These are phyloP conservation scores for Diaporthe batatas DNA, from an alignment of 2,329 filamentous ascomycete genomes.

Conservation along the genomic window DNA sequence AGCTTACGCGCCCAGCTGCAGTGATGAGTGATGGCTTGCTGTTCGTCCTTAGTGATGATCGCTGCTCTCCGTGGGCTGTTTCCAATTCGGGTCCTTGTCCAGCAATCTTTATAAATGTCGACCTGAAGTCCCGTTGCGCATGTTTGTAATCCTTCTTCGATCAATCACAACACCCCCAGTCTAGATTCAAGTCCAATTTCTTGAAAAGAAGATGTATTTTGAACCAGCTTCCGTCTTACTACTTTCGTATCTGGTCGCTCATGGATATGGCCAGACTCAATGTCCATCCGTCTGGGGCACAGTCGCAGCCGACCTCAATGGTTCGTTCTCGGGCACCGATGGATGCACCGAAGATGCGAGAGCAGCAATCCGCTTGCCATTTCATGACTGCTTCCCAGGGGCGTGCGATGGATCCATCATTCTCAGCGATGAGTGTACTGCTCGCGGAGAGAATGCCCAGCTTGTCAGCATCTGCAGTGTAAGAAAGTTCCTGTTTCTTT, in stretches of 20 bases:
- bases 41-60: no score
- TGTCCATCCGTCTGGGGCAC: slow-evolving; percentile 32
- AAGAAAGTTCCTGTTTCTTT: not conserved
- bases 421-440: slow-evolving; percentile 47
- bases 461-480: slow-evolving; percentile 45
- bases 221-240: not conserved
- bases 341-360: slow-evolving; percentile 48
- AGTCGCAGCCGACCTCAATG: slow-evolving; percentile 25
- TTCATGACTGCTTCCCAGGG: slow-evolving; percentile 50
- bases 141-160: no score
- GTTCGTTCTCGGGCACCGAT: not conserved
- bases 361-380: slow-evolving; percentile 47
- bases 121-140: not conserved
- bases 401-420: slow-evolving; percentile 50
- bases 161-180: not conserved
- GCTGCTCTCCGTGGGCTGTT: not conserved
- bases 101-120: not conserved
- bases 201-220: not conserved
- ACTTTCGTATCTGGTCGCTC: not conserved
- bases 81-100: not conserved
- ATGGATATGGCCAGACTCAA: not conserved
- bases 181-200: not conserved
- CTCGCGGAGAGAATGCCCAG: slow-evolving; percentile 47
- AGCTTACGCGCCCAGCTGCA: slow-evolving; percentile 10
- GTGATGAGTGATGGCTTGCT: not conserved